Evolutionary conservation across 352 stramenopile species (phyloP).

Genomic region (Salisapilia sapeloensis): DNA sequence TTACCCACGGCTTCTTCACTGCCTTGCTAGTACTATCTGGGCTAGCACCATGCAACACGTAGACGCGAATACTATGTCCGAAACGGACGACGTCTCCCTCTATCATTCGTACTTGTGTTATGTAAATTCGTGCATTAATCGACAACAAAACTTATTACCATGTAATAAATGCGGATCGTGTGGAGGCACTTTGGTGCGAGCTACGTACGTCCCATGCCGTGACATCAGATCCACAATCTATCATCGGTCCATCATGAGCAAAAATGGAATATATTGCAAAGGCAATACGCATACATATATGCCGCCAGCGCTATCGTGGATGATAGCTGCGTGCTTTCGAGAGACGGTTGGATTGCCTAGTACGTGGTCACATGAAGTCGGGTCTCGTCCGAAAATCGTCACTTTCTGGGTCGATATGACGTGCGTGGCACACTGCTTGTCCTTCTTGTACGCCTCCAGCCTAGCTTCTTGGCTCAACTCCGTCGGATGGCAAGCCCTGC

Average conservation of each 20-base stretch:
- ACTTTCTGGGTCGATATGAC: constrained; percentile 72
- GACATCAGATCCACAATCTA: constrained; percentile 83
- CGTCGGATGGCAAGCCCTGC: constrained; percentile 43
- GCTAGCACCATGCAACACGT: constrained; percentile 60
- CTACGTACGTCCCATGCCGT: constrained; percentile 71
- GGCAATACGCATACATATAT: constrained; percentile 45
- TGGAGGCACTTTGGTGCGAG: constrained; percentile 66
- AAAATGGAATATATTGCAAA: neutral
- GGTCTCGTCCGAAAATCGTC: constrained; percentile 72
- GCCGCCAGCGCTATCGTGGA: constrained; percentile 61
- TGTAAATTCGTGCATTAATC: neutral
- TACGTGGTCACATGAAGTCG: constrained; percentile 74
- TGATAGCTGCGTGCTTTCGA: constrained; percentile 72
- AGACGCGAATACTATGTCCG: constrained; percentile 73
- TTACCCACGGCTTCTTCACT: constrained; percentile 74
- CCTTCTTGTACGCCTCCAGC: constrained; percentile 59
- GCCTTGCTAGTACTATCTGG: constrained; percentile 36
- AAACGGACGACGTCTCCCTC: constrained; percentile 79
- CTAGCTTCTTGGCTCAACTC: constrained; percentile 49
- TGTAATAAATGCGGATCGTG: constrained; percentile 73
- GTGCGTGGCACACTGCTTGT: constrained; percentile 66
- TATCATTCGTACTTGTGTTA: constrained; percentile 4
- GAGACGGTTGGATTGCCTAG: constrained; percentile 77
- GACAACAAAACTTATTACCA: constrained; percentile 7
- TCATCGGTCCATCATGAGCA: no score